Conservation (phyloP, 495 filamentous ascomycete genomes). For the Choiromyces venosus region DNA sequence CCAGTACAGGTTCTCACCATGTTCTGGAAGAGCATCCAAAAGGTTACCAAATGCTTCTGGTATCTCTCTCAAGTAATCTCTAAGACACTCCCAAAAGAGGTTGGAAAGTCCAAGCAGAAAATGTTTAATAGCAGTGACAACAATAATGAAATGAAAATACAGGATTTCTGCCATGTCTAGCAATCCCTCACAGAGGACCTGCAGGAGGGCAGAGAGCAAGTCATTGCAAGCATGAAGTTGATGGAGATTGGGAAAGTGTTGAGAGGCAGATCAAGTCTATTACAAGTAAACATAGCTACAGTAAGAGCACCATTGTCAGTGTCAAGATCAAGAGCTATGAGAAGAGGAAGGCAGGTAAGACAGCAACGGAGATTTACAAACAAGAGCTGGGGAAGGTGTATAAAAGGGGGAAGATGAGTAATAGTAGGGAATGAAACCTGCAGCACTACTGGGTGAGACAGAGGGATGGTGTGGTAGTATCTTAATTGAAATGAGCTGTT, state of each 20-base stretch:
- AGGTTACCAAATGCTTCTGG: constrained; percentile 71
- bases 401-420: constrained; percentile 55
- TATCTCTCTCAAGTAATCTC: constrained; percentile 64
- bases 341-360: constrained; percentile 75
- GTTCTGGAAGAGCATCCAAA: constrained; percentile 92
- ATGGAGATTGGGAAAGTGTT: constrained; percentile 67
- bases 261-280: constrained; percentile 66
- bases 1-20: constrained; percentile 82
- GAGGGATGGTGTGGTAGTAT: background rate
- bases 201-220: constrained; percentile 71
- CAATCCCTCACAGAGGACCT: constrained; percentile 77
- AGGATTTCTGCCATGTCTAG: constrained; percentile 64
- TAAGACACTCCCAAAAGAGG: constrained; percentile 59
- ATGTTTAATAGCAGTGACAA: constrained; percentile 46
- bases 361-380: constrained; percentile 55
- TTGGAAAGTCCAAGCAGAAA: constrained; percentile 49
- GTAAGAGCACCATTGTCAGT: constrained; percentile 68
- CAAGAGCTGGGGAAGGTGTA: constrained; percentile 54
- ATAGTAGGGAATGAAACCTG: constrained; percentile 40
- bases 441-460: background rate
- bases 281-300: constrained; percentile 48
- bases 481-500: background rate
- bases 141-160: constrained; percentile 58
- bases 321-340: constrained; percentile 63
- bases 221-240: constrained; percentile 61